Conservation (phyloP, 169 alveolate genomes). For the Plasmodium billcollinsi region DNA sequence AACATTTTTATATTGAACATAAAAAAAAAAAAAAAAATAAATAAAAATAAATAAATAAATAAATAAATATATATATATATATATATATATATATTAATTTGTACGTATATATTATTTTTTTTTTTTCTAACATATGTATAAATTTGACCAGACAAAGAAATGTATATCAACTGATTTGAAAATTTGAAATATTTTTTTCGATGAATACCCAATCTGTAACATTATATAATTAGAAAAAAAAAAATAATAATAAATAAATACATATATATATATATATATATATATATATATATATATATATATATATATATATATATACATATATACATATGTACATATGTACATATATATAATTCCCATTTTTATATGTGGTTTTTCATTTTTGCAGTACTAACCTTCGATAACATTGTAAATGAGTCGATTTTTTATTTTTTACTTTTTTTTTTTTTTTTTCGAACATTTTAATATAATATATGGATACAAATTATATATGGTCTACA, state of each 20-base stretch:
- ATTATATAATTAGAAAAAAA: neutral
- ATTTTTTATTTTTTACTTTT: too few species aligned
- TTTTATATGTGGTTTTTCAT: too few species aligned
- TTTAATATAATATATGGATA: too few species aligned
- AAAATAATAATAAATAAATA: too few species aligned
- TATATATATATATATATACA: too few species aligned
- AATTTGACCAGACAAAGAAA: conserved; percentile 50
- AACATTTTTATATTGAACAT: neutral
- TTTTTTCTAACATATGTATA: conserved; percentile 49
- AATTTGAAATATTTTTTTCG: conserved; percentile 31
- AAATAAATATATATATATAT: neutral
- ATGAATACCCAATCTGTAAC: conserved; percentile 46
- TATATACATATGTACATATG: too few species aligned
- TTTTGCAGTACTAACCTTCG: too few species aligned
- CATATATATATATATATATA: neutral
- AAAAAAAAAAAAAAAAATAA: neutral
- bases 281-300: neutral
- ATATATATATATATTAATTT: conserved; percentile 3
- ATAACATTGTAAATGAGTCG: too few species aligned
- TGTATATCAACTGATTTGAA: conserved; percentile 37
- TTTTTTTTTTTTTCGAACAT: too few species aligned
- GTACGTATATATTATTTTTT: neutral
- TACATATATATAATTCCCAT: too few species aligned
- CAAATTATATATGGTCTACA: too few species aligned
- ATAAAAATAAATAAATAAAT: neutral